Evolutionary conservation across 352 stramenopile species (phyloP).

Genomic region (Pythium aquatile): DNA sequence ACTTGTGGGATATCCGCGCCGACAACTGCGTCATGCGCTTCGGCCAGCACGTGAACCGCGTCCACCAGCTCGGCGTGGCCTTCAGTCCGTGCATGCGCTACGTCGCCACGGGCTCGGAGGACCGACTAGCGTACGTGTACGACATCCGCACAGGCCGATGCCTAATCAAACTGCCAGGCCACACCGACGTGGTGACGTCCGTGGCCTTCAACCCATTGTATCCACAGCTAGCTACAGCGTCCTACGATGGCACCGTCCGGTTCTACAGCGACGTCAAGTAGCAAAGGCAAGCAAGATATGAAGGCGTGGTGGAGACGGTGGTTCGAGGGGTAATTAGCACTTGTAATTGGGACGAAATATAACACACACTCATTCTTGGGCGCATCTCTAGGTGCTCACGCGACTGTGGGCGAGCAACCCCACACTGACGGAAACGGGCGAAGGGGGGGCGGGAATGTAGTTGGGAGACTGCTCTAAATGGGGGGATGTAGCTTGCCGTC

Average conservation of each 20-base stretch:
- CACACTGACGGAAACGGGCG: constrained; percentile 17
- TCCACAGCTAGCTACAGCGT: constrained; percentile 79
- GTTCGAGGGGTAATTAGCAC: constrained; percentile 23
- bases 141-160: constrained; percentile 75
- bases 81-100: constrained; percentile 92
- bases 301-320: neutral
- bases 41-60: constrained; percentile 79
- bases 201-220: constrained; percentile 80
- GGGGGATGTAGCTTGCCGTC: constrained; percentile 6
- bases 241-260: constrained; percentile 58
- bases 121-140: constrained; percentile 81
- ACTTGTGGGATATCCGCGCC: constrained; percentile 86
- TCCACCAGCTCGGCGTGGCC: constrained; percentile 62
- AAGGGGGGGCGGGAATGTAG: constrained; percentile 6
- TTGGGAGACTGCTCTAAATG: constrained; percentile 8
- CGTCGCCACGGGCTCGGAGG: constrained; percentile 84
- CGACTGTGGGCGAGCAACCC: constrained; percentile 3
- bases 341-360: constrained; percentile 42
- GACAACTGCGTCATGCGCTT: constrained; percentile 87
- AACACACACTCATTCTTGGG: constrained; percentile 36
- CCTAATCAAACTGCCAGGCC: constrained; percentile 55
- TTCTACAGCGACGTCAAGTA: constrained; percentile 42
- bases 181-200: constrained; percentile 75
- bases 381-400: constrained; percentile 24
- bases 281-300: neutral